Base-by-base conservation (phyloP, 2,329 filamentous ascomycete species). In the Penicillium sclerotiorum region DNA sequence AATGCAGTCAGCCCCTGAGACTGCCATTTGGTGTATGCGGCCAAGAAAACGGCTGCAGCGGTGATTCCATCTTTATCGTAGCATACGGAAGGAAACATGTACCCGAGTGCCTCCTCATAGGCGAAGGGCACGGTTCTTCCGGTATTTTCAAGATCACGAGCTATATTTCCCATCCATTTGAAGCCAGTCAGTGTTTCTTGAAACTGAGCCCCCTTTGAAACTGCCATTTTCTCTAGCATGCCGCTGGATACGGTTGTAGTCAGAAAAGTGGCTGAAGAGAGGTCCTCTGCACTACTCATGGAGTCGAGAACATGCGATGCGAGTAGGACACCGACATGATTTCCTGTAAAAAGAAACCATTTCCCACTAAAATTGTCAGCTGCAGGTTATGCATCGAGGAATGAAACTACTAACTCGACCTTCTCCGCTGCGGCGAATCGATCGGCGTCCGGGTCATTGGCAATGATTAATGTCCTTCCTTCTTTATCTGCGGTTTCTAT, bases 81-180 rank as follows among this genome's bases (percentile, higher is more conserved):
- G 32, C 82, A 82, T 1, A 85, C 79, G 7, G 75, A 68, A 0
- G 83, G 76, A 47, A 86, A 83, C 84, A 86, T 86, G 65, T 85
- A 87, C 1, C 84, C 84, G 18, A 87, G 77, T 7, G 84, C 84
- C 67, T 87, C 84, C 66, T 87, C 84, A 56, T 82, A 87, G 1
- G 82, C 83, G 59, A 80, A 86, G 0, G 76, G 70, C 1, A 80
- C 76, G 18, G 76, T 70, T 56, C 79, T 80, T 20, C 79, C 80
- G 47, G 71, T 60, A 2, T 64, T 59, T 47, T 77, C 71, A 2
- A 85, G 73, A n/a, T 77, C 70, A 15, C 77, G 75, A 1, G 82
- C 80, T 38, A 80, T 74, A 54, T 85, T 86, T 2, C 82, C 84
- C 54, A 87, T 78, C 84, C 84, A 87, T 64, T 87, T 87, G 71